Evolutionary conservation across 2,329 filamentous ascomycete species (phyloP), one percentile per base, ranked within the genome.

Genomic region (Ceratocystis lukuohia): DNA sequence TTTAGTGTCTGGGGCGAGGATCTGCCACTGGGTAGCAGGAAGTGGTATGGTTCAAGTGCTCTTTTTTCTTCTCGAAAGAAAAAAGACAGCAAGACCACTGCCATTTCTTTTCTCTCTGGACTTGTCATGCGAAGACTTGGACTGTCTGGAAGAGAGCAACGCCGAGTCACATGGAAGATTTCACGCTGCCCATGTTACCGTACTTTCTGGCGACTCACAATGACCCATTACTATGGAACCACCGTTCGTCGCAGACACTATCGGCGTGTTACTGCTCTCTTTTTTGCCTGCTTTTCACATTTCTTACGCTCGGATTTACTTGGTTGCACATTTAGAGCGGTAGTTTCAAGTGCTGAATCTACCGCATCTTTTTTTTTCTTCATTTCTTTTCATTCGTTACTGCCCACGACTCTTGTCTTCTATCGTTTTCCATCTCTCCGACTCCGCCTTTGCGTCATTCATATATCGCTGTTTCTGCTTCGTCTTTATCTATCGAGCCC

Each of bases 321-420:
- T 66, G 17, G 57, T 61, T 25, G 28, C n/a, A 22, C 50, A 65
- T 65, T 48, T 65, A 44, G 46, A 45, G 37, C 22, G 37, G 65
- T 59, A 53, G 44, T 62, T 48, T 62, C 62, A 65, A 65, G 63
- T 65, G 62, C 46, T 67, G 62, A 64, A 66, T 66, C 64, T 48
- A 28, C n/a, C n/a, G 28, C n/a, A 37, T 50, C 50, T 30, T 57
- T 65, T 59, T 59, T 59, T 63, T 20, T n/a, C 41, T 33, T 33
- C 33, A 64, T 37, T 37, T 57, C 28, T 41, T 50, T 7, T 48
- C n/a, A 50, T 50, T 64, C 7, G 10, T 45, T 57, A 6, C 28
- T 22, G 12, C 30, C 61, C 33, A 22, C 15, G 17, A n/a, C 45
- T 28, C 28, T 62, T 62, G 6, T 48, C 20, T 46, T 57, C 22